phyloP scores from a whole-genome alignment of 257 asterid species.

The Cynanchum wilfordii region DNA sequence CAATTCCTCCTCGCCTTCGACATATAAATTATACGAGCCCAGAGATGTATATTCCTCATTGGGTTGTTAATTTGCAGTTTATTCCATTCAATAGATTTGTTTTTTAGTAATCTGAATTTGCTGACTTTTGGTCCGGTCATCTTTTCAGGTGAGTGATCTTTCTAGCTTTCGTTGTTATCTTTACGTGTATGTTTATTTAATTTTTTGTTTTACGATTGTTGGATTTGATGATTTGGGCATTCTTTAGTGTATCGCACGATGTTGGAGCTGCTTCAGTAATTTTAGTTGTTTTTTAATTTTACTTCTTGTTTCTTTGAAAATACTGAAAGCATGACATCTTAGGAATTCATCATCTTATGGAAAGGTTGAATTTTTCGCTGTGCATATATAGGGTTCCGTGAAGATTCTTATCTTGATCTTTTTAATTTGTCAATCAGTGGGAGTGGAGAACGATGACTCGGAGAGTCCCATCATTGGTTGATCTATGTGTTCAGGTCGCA shows the following conservation, averaged over 20 bases:
- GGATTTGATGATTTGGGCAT: too few relatives aligned
- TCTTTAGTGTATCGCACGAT: background rate
- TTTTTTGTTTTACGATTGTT: too few relatives aligned
- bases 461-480: conserved; percentile 64
- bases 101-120: background rate
- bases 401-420: background rate
- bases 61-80: background rate
- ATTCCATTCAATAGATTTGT: background rate
- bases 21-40: background rate
- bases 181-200: background rate
- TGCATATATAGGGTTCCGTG: background rate
- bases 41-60: background rate
- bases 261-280: background rate
- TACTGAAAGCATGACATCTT: too few relatives aligned
- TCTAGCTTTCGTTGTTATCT: background rate
- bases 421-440: background rate
- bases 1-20: background rate
- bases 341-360: background rate
- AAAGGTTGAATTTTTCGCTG: background rate
- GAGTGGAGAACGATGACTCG: conserved; percentile 17
- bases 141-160: background rate
- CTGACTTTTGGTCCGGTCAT: background rate
- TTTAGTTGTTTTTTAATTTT: background rate
- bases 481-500: conserved; percentile 64
- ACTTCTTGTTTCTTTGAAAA: background rate